These are phyloP conservation scores for Cladophialophora yegresii DNA, from an alignment of 2,329 filamentous ascomycete genomes.

Conservation along the genomic window DNA sequence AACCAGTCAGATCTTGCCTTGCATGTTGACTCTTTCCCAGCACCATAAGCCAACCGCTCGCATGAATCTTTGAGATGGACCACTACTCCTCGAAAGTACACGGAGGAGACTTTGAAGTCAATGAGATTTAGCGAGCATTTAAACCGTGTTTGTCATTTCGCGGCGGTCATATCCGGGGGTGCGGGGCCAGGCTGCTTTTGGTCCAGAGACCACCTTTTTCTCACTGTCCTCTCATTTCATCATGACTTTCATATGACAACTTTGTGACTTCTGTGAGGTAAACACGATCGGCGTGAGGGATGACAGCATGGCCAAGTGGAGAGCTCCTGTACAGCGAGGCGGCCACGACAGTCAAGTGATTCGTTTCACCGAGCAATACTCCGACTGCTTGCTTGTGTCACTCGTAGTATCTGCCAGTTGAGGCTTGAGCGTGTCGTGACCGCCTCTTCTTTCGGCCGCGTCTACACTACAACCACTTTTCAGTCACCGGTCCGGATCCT, in stretches of 20 bases:
- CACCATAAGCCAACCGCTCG: too few species aligned
- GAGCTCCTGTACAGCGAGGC: not conserved
- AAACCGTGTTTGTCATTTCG: not conserved
- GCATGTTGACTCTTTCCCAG: too few species aligned
- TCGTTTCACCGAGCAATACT: conserved; percentile 30
- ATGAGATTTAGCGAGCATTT: not conserved
- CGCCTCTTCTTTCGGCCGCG: not conserved
- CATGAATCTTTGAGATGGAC: not conserved
- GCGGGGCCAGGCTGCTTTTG: not conserved
- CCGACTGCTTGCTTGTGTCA: conserved; percentile 14
- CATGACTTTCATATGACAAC: not conserved
- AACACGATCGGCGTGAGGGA: conserved; percentile 10
- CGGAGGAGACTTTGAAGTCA: not conserved
- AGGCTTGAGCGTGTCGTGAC: not conserved
- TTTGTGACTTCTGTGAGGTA: not conserved
- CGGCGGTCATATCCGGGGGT: not conserved
- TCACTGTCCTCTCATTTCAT: not conserved
- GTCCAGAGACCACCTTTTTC: not conserved
- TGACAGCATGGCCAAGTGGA: conserved; percentile 12
- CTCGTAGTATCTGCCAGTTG: conserved; percentile 1
- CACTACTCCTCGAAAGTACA: not conserved
- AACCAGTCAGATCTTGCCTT: not conserved
- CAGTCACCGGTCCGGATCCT: not conserved
- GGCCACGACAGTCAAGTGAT: not conserved
- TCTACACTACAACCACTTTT: not conserved